These are phyloP conservation scores for Cercospora sp. DNA, from an alignment of 2,329 filamentous ascomycete genomes.

Conservation along the genomic window DNA sequence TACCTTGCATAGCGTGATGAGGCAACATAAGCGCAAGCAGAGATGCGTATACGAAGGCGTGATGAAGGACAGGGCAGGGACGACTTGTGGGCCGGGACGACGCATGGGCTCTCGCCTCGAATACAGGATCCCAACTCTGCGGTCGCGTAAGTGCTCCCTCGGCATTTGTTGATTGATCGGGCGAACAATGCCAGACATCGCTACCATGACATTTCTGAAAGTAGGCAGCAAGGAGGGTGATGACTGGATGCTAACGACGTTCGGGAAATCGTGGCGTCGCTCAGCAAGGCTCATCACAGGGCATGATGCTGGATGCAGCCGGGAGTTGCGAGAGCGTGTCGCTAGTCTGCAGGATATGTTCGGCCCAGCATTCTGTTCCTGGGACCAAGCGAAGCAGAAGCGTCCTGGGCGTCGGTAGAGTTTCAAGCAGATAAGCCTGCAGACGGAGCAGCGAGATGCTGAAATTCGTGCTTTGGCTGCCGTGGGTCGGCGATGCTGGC, in stretches of 20 bases:
- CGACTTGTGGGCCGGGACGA: neutral
- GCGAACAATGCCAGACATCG: neutral
- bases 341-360: constrained; percentile 6
- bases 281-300: neutral
- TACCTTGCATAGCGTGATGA: neutral
- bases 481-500: neutral
- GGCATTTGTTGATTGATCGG: neutral
- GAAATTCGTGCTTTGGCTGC: neutral
- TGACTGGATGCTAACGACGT: neutral
- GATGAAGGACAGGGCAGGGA: neutral
- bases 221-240: neutral
- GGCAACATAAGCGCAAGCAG: neutral
- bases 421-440: neutral
- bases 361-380: constrained; percentile 2
- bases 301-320: neutral
- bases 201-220: neutral
- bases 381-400: neutral
- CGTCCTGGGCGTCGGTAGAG: neutral
- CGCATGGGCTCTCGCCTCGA: neutral
- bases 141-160: neutral
- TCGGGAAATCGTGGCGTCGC: neutral
- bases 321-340: neutral
- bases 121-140: neutral
- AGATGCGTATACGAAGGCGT: neutral
- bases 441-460: neutral